Evolutionary conservation across 768 basidiomycete species (phyloP).

Genomic region (Pleurotus giganteus): DNA sequence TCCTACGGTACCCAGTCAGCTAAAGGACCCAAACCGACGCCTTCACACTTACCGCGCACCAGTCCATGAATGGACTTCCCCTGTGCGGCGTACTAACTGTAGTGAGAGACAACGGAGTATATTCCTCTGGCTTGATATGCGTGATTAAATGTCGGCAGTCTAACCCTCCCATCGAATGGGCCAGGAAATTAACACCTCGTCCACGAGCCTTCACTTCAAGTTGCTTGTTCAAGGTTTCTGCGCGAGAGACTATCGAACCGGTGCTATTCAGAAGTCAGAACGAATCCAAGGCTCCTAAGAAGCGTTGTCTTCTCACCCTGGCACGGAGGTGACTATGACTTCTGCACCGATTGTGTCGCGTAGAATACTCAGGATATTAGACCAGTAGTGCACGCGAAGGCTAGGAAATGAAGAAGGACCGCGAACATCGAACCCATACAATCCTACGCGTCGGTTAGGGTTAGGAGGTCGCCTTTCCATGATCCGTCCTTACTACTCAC

Average conservation of each 20-base stretch:
- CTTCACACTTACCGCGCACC: constrained; percentile 74
- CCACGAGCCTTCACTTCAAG: constrained; percentile 66
- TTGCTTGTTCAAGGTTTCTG: constrained; percentile 70
- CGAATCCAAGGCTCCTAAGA: not conserved
- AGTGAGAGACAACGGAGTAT: constrained; percentile 84
- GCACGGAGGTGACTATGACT: constrained; percentile 94
- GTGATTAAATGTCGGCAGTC: constrained; percentile 93
- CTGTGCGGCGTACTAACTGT: constrained; percentile 92
- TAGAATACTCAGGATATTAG: constrained; percentile 78
- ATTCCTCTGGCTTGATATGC: constrained; percentile 76
- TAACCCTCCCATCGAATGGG: constrained; percentile 97
- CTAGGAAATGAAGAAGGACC: constrained; percentile 82
- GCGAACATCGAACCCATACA: constrained; percentile 93
- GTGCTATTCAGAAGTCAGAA: constrained; percentile 50
- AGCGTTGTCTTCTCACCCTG: constrained; percentile 70
- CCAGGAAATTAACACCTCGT: constrained; percentile 87
- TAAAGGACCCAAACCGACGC: not conserved
- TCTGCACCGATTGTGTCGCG: constrained; percentile 83
- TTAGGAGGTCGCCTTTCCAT: not conserved
- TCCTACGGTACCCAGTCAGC: constrained; percentile 42
- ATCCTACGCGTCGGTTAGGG: constrained; percentile 42
- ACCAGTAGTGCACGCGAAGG: constrained; percentile 92
- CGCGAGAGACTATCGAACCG: constrained; percentile 83
- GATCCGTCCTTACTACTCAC: constrained; percentile 38
- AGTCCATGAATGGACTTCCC: constrained; percentile 98